Evolutionary conservation across 495 filamentous ascomycete species (phyloP).

Genomic region (Corynascus novoguineensis): DNA sequence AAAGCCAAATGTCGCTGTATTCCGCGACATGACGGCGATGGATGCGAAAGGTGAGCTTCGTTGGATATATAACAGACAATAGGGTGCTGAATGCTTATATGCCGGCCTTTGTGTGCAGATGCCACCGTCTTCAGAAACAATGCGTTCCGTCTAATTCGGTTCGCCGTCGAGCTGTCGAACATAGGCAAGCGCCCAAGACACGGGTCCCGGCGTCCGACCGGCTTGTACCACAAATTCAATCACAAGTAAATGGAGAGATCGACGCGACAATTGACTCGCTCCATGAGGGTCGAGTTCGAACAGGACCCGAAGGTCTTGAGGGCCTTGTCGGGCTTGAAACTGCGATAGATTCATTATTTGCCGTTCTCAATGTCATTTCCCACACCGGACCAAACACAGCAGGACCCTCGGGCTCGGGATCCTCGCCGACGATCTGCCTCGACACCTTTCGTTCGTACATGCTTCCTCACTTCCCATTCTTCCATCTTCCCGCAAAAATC

Average conservation of each 20-base stretch:
- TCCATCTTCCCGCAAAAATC: constrained; percentile 36
- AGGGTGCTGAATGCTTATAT: neutral
- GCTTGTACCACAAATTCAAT: constrained; percentile 26
- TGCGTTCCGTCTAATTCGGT: constrained; percentile 19
- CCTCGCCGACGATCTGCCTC: constrained; percentile 13
- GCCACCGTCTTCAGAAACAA: constrained; percentile 40
- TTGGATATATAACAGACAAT: neutral
- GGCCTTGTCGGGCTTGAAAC: neutral
- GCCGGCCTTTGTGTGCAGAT: constrained; percentile 28
- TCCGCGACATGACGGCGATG: constrained; percentile 23
- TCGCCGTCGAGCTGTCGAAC: constrained; percentile 33
- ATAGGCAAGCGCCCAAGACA: constrained; percentile 18
- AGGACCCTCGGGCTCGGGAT: neutral
- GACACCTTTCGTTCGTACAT: constrained; percentile 39
- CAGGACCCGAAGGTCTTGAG: neutral
- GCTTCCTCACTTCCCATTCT: constrained; percentile 41
- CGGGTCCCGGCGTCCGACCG: constrained; percentile 26
- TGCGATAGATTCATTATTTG: neutral
- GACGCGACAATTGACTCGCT: neutral
- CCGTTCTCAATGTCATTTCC: neutral
- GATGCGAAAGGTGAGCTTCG: constrained; percentile 42
- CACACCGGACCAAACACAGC: neutral
- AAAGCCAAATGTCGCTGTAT: constrained; percentile 45
- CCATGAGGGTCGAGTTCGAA: neutral
- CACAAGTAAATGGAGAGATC: neutral